Conservation (phyloP, 805 yeast genomes). For the Pachysolen tannophilus region DNA sequence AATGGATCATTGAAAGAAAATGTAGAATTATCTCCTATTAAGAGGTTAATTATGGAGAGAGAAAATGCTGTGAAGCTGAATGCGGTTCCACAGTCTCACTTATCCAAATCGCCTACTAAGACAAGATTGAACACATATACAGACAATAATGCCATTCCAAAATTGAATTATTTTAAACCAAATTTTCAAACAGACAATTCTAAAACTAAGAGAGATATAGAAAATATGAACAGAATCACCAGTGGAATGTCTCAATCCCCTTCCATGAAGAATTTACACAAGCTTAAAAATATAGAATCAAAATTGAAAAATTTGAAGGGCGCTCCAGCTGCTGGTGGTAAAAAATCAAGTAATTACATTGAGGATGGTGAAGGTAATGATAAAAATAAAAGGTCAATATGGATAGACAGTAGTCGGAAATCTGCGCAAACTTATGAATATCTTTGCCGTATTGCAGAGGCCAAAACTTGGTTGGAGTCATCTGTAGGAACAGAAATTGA, state of each 20-base stretch:
- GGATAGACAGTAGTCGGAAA: constrained; percentile 21
- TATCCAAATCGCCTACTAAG: constrained; percentile 13
- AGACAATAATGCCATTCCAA: constrained; percentile 1
- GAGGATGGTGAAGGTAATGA: background rate
- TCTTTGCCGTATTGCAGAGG: constrained; percentile 44
- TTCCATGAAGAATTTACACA: constrained; percentile 25
- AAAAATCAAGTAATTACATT: constrained; percentile 11
- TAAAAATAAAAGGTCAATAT: background rate
- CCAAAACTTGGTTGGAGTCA: constrained; percentile 40
- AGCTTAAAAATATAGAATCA: constrained; percentile 21
- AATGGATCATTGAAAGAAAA: background rate
- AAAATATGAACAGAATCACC: constrained; percentile 23
- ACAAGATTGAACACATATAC: background rate
- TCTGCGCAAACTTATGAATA: constrained; percentile 31
- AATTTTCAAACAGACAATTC: constrained; percentile 9
- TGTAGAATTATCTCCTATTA: constrained; percentile 21
- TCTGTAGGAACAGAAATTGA: constrained; percentile 18
- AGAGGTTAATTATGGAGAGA: constrained; percentile 22
- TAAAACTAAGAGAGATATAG: constrained; percentile 17
- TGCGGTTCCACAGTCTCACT: constrained; percentile 17
- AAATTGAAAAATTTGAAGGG: constrained; percentile 13
- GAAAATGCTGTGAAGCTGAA: constrained; percentile 22
- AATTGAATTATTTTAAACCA: constrained; percentile 5
- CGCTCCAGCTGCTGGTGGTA: constrained; percentile 9
- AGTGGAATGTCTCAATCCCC: constrained; percentile 27